A percentile compares a stretch with the other conserved stretches of the same genome.
Conservation (phyloP, 345 rosid genomes). For the Gossypium rotundifolium region DNA sequence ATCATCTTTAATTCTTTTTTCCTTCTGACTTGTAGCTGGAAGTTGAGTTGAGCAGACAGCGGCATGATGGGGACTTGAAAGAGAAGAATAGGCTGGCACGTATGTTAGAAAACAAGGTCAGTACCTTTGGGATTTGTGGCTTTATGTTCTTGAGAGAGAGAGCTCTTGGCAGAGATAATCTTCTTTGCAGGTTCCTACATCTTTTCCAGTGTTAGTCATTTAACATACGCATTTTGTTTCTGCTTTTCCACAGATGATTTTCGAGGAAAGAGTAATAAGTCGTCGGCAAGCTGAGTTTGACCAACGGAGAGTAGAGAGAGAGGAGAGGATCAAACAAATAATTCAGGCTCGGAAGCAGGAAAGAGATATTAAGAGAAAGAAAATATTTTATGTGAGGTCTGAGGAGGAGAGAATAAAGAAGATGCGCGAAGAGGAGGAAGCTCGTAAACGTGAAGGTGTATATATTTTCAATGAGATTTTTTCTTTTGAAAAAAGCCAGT, state of each 20-base stretch:
- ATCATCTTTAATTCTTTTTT: not conserved
- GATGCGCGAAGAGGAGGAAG: constrained; percentile 83
- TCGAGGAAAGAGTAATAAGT: constrained; percentile 64
- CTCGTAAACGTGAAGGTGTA: constrained; percentile 39
- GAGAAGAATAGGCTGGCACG: constrained; percentile 76
- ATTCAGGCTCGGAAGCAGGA: constrained; percentile 61
- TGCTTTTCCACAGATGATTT: constrained; percentile 40
- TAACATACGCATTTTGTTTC: not conserved
- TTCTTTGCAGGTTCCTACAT: not conserved
- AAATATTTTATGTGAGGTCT: constrained; percentile 47
- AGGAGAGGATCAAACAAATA: constrained; percentile 66
- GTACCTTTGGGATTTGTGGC: constrained; percentile 10
- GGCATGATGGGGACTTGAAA: constrained; percentile 90
- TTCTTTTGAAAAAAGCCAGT: not conserved
- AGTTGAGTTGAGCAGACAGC: constrained; percentile 79
- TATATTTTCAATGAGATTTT: not conserved
- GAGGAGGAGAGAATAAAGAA: constrained; percentile 70
- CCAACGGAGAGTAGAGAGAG: constrained; percentile 52
- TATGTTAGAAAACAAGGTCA: constrained; percentile 77
- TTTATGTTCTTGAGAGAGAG: not conserved
- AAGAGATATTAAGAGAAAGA: constrained; percentile 70
- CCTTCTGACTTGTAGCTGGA: constrained; percentile 50
- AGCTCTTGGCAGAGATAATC: not conserved
- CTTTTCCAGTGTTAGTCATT: not conserved
- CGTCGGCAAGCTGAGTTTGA: constrained; percentile 72